Conservation (phyloP, 2,329 filamentous ascomycete genomes). For the Colletotrichum tropicicola region DNA sequence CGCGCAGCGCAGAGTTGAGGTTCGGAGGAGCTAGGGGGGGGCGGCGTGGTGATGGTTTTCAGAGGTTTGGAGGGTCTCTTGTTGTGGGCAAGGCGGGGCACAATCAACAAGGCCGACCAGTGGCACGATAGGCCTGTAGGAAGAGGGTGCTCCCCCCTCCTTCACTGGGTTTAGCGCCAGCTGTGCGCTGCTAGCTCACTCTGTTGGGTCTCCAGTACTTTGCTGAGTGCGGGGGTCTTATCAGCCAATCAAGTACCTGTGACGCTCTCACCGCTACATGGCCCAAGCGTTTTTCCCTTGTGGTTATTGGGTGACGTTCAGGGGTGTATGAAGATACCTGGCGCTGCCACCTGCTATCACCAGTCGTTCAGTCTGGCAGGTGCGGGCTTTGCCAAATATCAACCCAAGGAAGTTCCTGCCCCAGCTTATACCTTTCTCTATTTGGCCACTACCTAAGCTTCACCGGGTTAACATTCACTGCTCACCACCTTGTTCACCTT, state of each 20-base stretch:
- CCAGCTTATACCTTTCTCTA: not conserved
- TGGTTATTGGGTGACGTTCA: conserved; percentile 22
- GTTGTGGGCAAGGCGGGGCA: conserved; percentile 40
- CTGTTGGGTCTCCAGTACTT: conserved; percentile 13
- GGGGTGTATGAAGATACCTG: conserved; percentile 28
- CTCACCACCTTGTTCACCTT: not conserved
- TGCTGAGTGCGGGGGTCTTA: not conserved
- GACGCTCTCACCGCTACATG: conserved; percentile 37
- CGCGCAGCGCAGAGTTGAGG: conserved; percentile 44
- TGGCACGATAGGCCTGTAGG: conserved; percentile 28
- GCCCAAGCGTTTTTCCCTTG: conserved; percentile 20
- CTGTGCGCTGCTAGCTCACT: conserved; percentile 16
- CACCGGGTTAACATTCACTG: not conserved
- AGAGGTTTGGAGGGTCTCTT: conserved; percentile 36
- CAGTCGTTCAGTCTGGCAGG: not conserved
- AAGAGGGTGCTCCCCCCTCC: conserved; percentile 17
- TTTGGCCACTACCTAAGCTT: not conserved
- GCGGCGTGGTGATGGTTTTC: conserved; percentile 44
- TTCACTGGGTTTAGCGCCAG: conserved; percentile 26
- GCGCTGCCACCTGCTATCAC: conserved; percentile 22
- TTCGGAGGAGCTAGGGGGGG: conserved; percentile 37
- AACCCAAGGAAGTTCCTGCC: not conserved
- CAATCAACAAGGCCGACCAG: conserved; percentile 32
- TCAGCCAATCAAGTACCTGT: conserved; percentile 11
- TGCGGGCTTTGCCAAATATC: not conserved